Base-by-base conservation (phyloP, 148 eudicot species). In the Chenopodium suecicum region DNA sequence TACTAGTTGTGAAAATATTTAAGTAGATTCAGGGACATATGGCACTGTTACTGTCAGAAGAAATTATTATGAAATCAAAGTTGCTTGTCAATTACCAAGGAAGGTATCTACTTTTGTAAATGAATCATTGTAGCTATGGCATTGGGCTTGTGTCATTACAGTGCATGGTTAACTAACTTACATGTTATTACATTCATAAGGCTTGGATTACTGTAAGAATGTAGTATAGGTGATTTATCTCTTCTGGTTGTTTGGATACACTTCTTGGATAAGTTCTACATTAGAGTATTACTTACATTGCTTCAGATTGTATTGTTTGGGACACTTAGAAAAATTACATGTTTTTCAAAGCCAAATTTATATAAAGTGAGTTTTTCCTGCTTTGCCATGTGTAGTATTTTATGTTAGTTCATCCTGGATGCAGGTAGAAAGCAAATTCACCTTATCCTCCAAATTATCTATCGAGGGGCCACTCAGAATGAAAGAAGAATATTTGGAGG, bases 391-490 rank as follows among this genome's bases (percentile, higher is more conserved):
- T 41, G n/a, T 34, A 72, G 54, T 22, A 17, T 32, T 46, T 71
- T 22, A 67, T 70, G 37, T 64, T 34, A 70, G 72, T 75, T 83
- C 22, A 84, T 82, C 77, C 85, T 79, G 79, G 77, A 27, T 86
- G 86, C 94, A 95, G 98, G 86, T 95, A 82, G 94, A 93, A 82
- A 91, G 90, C 86, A 93, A 85, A 81, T 70, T 95, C 74, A 80
- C 85, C 14, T 48, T 95, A 69, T 85, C 94, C 54, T 87, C 91
- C 75, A 89, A 88, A 85, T 81, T 95, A 80, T 69, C 93, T 14
- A 90, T 92, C 50, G 96, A 95, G 82, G 98, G 97, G 64, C 97
- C 97, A 29, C 93, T 95, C 73, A 87, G 98, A 84, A 88, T 95
- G 91, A 95, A 92, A 89, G 98, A 95, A 87, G 98, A 93, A 83